phyloP scores from a whole-genome alignment of 805 yeast species.

The Candida schatavii region DNA sequence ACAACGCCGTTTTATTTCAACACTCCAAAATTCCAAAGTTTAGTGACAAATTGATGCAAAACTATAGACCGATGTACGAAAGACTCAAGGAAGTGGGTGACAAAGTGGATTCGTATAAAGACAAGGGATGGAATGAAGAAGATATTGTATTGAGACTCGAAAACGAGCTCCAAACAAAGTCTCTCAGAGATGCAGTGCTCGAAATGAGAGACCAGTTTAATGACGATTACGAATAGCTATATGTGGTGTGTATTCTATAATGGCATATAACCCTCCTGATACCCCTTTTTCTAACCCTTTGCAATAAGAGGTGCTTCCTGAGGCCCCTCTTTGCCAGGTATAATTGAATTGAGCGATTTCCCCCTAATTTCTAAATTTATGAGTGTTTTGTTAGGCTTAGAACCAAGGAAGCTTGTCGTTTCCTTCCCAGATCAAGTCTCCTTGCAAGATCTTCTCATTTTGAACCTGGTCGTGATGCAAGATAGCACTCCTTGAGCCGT shows the following conservation, averaged over 20 bases:
- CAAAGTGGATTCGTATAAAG: constrained; percentile 29
- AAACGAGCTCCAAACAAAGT: constrained; percentile 9
- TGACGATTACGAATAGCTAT: constrained; percentile 25
- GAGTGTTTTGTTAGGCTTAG: too few species aligned
- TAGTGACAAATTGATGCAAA: constrained; percentile 20
- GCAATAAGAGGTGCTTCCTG: too few species aligned
- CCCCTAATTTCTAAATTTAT: too few species aligned
- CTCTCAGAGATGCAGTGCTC: constrained; percentile 25
- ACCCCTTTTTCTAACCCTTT: too few species aligned
- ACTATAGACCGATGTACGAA: constrained; percentile 19
- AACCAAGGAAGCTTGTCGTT: constrained; percentile 45
- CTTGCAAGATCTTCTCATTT: constrained; percentile 20
- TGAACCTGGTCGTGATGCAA: constrained; percentile 24
- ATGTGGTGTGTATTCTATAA: too few species aligned
- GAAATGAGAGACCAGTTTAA: constrained; percentile 20
- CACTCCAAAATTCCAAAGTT: constrained; percentile 38
- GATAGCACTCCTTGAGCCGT: constrained; percentile 36
- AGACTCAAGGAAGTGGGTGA: constrained; percentile 18
- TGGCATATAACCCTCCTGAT: too few species aligned
- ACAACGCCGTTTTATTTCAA: constrained; percentile 26
- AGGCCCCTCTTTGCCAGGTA: too few species aligned
- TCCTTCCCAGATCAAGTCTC: constrained; percentile 38
- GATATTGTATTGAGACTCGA: constrained; percentile 36
- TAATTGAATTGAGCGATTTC: too few species aligned
- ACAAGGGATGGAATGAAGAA: constrained; percentile 37